Conservation (phyloP, 2,329 filamentous ascomycete genomes). For the Alternaria consortialis region DNA sequence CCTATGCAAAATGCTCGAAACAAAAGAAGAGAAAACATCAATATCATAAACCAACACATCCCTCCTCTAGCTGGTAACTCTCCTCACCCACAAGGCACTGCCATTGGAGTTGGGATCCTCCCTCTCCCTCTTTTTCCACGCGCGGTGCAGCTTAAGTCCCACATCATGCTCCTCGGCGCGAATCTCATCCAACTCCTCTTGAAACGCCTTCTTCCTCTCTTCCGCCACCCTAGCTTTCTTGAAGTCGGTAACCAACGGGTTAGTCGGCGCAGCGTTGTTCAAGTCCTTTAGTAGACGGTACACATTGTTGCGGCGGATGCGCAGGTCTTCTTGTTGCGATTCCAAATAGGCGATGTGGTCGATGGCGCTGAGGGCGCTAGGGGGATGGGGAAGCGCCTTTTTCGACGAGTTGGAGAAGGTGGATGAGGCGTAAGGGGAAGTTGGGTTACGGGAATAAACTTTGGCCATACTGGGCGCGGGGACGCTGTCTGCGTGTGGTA, state of each 20-base stretch:
- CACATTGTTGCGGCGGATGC: conserved; percentile 50
- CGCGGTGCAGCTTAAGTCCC: conserved; percentile 52
- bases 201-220: conserved; percentile 46
- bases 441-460: conserved; percentile 8
- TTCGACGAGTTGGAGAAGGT: conserved; percentile 38
- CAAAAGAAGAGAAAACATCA: not conserved
- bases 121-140: conserved; percentile 50
- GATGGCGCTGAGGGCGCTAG: conserved; percentile 43
- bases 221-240: conserved; percentile 46
- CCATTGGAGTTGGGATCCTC: conserved; percentile 45
- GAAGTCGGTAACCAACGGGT: conserved; percentile 51
- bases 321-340: conserved; percentile 52
- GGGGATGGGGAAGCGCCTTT: conserved; percentile 52
- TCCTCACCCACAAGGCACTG: conserved; percentile 51
- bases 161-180: conserved; percentile 51
- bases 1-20: not conserved
- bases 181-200: conserved; percentile 51
- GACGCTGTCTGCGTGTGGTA: conserved; percentile 40
- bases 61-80: conserved; percentile 41
- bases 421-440: conserved; percentile 20
- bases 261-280: conserved; percentile 46
- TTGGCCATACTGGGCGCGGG: conserved; percentile 33
- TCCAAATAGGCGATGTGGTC: conserved; percentile 51
- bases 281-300: conserved; percentile 48
- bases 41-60: not conserved